Conservation (phyloP, 2,329 filamentous ascomycete genomes). For the Alternaria sp. region DNA sequence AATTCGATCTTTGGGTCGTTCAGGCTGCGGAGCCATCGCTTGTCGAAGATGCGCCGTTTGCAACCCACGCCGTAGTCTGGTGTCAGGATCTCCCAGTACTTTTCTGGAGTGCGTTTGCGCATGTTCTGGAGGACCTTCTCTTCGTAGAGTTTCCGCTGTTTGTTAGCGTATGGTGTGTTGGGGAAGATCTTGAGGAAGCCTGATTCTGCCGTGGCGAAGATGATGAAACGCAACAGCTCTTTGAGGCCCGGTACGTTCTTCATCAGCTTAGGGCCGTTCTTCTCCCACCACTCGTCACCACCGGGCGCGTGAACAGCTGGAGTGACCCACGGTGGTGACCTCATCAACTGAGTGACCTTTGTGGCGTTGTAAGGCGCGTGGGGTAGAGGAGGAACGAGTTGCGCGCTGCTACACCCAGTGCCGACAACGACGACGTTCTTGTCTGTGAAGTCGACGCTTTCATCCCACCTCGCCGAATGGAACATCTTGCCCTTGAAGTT, state of each 20-base stretch:
- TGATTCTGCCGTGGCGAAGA: conserved; percentile 53
- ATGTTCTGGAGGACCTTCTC: conserved; percentile 56
- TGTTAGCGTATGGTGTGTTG: conserved; percentile 46
- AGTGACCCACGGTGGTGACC: conserved; percentile 64
- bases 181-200: conserved; percentile 59
- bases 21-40: conserved; percentile 61
- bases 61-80: conserved; percentile 69
- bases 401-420: conserved; percentile 64
- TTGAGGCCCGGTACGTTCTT: conserved; percentile 59
- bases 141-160: conserved; percentile 50
- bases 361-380: conserved; percentile 58
- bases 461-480: conserved; percentile 64
- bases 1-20: conserved; percentile 61
- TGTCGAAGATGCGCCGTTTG: conserved; percentile 68
- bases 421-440: conserved; percentile 66
- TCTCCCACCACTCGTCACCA: conserved; percentile 53
- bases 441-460: conserved; percentile 58
- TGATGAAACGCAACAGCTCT: conserved; percentile 52
- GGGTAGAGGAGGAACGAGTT: conserved; percentile 61
- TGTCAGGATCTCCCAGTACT: conserved; percentile 67
- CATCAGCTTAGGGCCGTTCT: conserved; percentile 56
- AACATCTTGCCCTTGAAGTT: conserved; percentile 63
- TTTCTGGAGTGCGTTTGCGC: conserved; percentile 59
- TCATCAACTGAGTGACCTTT: conserved; percentile 66
- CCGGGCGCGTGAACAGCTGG: conserved; percentile 49